Percentiles rank a stretch among this genome's conserved stretches.
Evolutionary conservation across 2,329 filamentous ascomycete genomes (phyloP).

Genomic region (Pseudocercospora fijiensis): DNA sequence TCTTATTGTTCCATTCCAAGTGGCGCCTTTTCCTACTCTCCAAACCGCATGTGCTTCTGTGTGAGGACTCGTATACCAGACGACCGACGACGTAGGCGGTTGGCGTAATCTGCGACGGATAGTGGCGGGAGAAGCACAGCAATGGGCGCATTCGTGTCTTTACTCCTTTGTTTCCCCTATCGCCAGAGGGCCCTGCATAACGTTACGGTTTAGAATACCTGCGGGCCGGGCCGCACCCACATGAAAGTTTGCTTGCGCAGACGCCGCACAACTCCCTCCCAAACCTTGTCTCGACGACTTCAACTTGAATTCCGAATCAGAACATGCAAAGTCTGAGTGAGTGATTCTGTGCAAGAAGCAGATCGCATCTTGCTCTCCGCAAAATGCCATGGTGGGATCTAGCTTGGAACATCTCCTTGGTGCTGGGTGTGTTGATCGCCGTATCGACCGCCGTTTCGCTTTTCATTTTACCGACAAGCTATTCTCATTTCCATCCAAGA

Average conservation of each 20-base stretch:
- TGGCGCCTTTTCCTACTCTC: neutral
- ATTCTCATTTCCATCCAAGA: constrained; percentile 43
- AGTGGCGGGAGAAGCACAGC: neutral
- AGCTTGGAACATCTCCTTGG: constrained; percentile 42
- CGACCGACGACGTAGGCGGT: neutral
- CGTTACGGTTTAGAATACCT: too few species aligned
- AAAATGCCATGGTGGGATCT: constrained; percentile 33
- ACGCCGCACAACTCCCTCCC: neutral
- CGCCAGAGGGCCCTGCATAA: neutral
- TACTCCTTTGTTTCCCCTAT: neutral
- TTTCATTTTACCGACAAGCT: constrained; percentile 54
- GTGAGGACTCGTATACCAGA: neutral
- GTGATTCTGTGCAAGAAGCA: neutral
- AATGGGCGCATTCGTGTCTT: constrained; percentile 1
- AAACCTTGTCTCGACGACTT: neutral
- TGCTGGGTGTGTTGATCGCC: constrained; percentile 47
- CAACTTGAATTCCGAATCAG: neutral
- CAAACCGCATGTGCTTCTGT: neutral
- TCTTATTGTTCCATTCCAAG: constrained; percentile 5
- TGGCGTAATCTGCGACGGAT: neutral
- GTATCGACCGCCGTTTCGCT: constrained; percentile 51
- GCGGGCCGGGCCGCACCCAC: neutral
- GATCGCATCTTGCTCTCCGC: neutral
- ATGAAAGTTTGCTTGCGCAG: neutral
- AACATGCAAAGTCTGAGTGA: neutral